Conservation (phyloP, 495 filamentous ascomycete species). For the Xylaria telfairii region DNA sequence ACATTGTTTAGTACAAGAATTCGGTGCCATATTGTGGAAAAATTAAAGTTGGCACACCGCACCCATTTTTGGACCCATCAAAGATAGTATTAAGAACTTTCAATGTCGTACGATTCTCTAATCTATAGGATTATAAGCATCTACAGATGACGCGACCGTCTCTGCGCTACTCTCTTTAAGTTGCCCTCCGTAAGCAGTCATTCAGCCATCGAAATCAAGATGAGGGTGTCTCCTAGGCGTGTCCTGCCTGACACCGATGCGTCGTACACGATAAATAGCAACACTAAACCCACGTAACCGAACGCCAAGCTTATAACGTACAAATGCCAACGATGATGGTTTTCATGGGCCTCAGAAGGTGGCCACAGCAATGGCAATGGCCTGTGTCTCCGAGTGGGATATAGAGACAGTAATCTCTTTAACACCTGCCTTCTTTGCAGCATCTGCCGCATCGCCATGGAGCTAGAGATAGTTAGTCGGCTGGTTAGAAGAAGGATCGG, state of each 20-base stretch:
- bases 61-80: neutral
- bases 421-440: constrained; percentile 81
- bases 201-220: neutral
- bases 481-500: constrained; percentile 4
- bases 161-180: neutral
- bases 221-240: neutral
- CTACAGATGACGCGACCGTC: neutral
- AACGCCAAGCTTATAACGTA: constrained; percentile 31
- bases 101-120: neutral
- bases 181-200: neutral
- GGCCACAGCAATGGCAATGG: constrained; percentile 90
- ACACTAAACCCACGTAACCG: constrained; percentile 21
- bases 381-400: constrained; percentile 89
- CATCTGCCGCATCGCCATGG: constrained; percentile 79
- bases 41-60: neutral
- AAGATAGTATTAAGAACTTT: neutral
- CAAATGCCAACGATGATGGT: constrained; percentile 21
- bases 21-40: neutral
- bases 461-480: constrained; percentile 66
- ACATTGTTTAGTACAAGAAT: no score
- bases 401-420: constrained; percentile 91
- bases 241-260: neutral
- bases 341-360: constrained; percentile 57
- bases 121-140: neutral
- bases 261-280: constrained; percentile 35